Evolutionary conservation across 352 stramenopile species (phyloP).

Genomic region (Phytophthora aleatoria): DNA sequence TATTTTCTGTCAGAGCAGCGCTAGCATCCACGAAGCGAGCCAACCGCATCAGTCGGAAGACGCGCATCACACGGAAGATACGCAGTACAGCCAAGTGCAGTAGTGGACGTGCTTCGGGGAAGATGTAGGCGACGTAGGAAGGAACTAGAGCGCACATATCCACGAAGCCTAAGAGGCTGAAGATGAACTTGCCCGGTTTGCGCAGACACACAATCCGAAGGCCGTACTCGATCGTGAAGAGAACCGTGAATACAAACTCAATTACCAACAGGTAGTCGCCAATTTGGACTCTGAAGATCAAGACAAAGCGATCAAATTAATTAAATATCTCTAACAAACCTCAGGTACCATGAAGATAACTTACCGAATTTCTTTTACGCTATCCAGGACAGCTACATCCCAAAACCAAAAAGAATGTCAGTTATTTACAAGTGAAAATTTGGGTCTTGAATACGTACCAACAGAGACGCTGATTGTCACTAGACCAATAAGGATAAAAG

Average conservation of each 20-base stretch:
- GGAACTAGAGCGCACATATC: conserved; percentile 80
- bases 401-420: conserved; percentile 1
- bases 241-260: conserved; percentile 79
- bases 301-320: not conserved
- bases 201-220: conserved; percentile 70
- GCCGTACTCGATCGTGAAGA: conserved; percentile 84
- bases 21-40: conserved; percentile 78
- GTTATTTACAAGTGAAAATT: not conserved
- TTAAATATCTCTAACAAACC: too few relatives aligned
- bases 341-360: not conserved
- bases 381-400: conserved; percentile 65
- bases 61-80: conserved; percentile 80
- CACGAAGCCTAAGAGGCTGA: conserved; percentile 75
- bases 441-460: conserved; percentile 35
- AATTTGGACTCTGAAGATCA: conserved; percentile 47
- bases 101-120: conserved; percentile 62
- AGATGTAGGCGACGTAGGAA: conserved; percentile 77
- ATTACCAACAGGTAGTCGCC: conserved; percentile 68
- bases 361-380: conserved; percentile 71
- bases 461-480: conserved; percentile 71
- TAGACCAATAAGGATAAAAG: conserved; percentile 69
- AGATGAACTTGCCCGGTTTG: conserved; percentile 61
- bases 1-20: conserved; percentile 74
- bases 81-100: conserved; percentile 77
- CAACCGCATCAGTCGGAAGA: conserved; percentile 77